Evolutionary conservation across 495 filamentous ascomycete genomes (phyloP).

Genomic region (Daldinia concentrica): DNA sequence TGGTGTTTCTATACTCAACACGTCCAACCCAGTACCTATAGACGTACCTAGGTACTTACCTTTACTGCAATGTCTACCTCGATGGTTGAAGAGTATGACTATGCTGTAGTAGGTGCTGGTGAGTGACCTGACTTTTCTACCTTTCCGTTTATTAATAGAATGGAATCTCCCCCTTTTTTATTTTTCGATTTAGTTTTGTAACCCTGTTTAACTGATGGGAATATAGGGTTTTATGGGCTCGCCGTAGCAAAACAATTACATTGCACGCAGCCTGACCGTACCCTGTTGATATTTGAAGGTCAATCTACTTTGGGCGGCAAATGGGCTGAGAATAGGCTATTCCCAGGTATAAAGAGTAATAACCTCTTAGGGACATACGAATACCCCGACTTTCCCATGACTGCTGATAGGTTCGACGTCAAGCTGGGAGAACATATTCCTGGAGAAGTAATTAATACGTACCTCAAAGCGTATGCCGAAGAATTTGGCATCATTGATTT

Average conservation of each 20-base stretch:
- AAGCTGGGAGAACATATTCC: conserved; percentile 73
- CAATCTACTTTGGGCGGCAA: background rate
- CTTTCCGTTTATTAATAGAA: background rate
- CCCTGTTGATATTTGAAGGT: conserved; percentile 8
- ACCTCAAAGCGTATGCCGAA: conserved; percentile 70
- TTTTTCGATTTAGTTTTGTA: too few relatives aligned
- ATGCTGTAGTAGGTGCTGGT: conserved; percentile 26
- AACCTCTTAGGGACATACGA: conserved; percentile 72
- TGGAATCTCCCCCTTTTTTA: too few relatives aligned
- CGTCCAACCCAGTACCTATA: background rate
- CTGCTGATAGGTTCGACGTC: conserved; percentile 62
- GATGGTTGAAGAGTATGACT: conserved; percentile 11
- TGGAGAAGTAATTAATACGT: conserved; percentile 70
- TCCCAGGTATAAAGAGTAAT: conserved; percentile 66
- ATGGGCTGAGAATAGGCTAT: background rate
- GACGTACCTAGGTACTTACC: background rate
- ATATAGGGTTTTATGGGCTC: conserved; percentile 18
- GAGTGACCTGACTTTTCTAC: background rate
- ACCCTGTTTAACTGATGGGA: background rate
- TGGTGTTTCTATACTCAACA: background rate
- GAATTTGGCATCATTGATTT: conserved; percentile 64
- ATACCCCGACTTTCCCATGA: conserved; percentile 80
- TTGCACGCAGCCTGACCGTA: conserved; percentile 11
- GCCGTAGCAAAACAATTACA: conserved; percentile 27
- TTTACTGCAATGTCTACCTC: background rate